Conservation (phyloP, 805 yeast genomes). For the Crinitomyces ghanaensis region DNA sequence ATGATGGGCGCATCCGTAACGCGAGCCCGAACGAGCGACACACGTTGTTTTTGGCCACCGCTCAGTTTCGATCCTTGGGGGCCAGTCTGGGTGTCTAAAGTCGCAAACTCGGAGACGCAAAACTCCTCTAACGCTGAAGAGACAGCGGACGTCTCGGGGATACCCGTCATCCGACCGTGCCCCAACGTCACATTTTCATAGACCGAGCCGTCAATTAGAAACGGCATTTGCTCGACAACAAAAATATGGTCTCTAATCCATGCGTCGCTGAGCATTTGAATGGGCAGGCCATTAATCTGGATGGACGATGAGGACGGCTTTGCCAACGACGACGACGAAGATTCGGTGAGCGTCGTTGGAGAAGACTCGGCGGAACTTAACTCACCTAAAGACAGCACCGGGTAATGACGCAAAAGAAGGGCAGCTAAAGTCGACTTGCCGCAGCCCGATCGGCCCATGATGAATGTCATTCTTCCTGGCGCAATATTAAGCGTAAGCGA, state of each 20-base stretch:
- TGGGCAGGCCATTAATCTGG: slow-evolving; percentile 40
- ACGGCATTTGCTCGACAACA: slow-evolving; percentile 60
- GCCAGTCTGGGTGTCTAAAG: slow-evolving; percentile 39
- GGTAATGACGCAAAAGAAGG: slow-evolving; percentile 53
- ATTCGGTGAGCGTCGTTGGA: too few relatives aligned
- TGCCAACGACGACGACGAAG: too few relatives aligned
- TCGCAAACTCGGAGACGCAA: slow-evolving; percentile 38
- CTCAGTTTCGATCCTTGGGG: slow-evolving; percentile 43
- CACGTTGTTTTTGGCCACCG: slow-evolving; percentile 85
- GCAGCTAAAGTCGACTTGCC: slow-evolving; percentile 81
- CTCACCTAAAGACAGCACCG: too few relatives aligned
- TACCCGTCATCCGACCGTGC: slow-evolving; percentile 16
- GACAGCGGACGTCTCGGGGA: slow-evolving; percentile 19
- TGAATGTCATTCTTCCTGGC: slow-evolving; percentile 39
- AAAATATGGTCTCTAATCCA: slow-evolving; percentile 59
- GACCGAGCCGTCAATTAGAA: slow-evolving; percentile 53
- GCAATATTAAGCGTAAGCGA: slow-evolving; percentile 38
- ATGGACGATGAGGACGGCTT: too few relatives aligned
- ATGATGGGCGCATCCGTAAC: slow-evolving; percentile 63
- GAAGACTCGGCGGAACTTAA: slow-evolving; percentile 40
- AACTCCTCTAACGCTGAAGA: slow-evolving; percentile 43
- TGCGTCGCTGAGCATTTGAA: slow-evolving; percentile 31
- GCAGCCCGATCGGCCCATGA: slow-evolving; percentile 84
- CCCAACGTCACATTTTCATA: slow-evolving; percentile 55
- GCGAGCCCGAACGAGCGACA: slow-evolving; percentile 75